Base-by-base conservation (phyloP, 2,329 filamentous ascomycete species). In the Penicillium sp. region DNA sequence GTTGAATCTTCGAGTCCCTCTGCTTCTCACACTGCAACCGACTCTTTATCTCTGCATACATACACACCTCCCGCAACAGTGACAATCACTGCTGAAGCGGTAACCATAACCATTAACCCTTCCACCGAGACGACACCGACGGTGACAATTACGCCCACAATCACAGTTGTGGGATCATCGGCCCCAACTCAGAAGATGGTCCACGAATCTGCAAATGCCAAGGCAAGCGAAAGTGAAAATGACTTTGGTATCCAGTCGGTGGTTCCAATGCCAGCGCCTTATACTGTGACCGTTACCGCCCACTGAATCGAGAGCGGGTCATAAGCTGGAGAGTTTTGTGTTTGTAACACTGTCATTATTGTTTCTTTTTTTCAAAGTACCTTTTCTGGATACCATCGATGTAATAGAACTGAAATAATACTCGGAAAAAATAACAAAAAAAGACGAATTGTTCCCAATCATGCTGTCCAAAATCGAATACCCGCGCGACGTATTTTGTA, bases 221-320 rank as follows among this genome's bases (percentile, higher is more conserved):
- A 26, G 13, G 16, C 19, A 8, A 44, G 26, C 5, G 14, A 40
- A 3, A 36, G 19, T 21, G 8, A 31, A 13, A 33, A 46, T 19
- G 42, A 29, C 3, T n/a, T 37, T 7, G 53, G 45, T 26, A 36
- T 44, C 14, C 39, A 55, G 21, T 51, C 54, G 13, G 47, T 62
- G n/a, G 51, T 58, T 19, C 59, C 59, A 2, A 42, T 58, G 6
- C 55, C 57, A 2, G 55, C 57, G 3, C 47, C 49, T 11, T 45
- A 51, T 13, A 61, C 54, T 2, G 52, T 47, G 28, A 66, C 64
- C 4, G 57, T 52, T 16, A 65, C 60, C 26, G 39, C 21, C 8
- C 28, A 29, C n/a, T 45, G 28, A 33, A 11, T 5, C 4, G 5
- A 37, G 34, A 37, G 3, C 16, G 13, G 9, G 34, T 11, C 31